Conservation (phyloP, 2,329 filamentous ascomycete genomes). For the Mycosphaerella arachidis region DNA sequence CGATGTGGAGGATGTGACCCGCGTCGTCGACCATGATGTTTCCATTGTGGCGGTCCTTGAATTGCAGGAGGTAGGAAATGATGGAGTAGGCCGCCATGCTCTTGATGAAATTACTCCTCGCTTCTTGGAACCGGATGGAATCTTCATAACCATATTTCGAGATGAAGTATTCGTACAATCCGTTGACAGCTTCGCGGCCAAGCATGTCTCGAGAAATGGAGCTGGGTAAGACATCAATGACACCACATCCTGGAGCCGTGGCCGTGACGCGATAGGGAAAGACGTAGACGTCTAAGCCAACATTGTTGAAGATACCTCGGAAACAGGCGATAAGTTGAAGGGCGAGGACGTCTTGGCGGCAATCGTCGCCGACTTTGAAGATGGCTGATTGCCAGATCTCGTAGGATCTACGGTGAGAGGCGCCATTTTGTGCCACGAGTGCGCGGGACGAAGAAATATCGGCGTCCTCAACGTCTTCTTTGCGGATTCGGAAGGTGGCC, state of each 20-base stretch:
- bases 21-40: conserved; percentile 99
- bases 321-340: conserved; percentile 98
- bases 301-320: conserved; percentile 90
- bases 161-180: conserved; percentile 96
- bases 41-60: conserved; percentile 98
- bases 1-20: conserved; percentile 96
- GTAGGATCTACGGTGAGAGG: conserved; percentile 50
- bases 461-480: conserved; percentile 50
- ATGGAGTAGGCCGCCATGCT: conserved; percentile 98
- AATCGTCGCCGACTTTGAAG: conserved; percentile 99
- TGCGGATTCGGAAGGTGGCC: conserved; percentile 96
- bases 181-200: conserved; percentile 94
- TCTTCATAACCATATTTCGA: conserved; percentile 97
- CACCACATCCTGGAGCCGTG: conserved; percentile 92
- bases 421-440: conserved; percentile 23
- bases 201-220: conserved; percentile 99
- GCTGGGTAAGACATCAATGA: conserved; percentile 96
- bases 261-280: conserved; percentile 97
- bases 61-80: conserved; percentile 92
- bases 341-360: conserved; percentile 91
- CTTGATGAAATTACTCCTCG: conserved; percentile 96
- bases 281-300: conserved; percentile 93
- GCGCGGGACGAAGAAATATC: conserved; percentile 46
- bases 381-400: conserved; percentile 99
- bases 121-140: conserved; percentile 88